Conservation (phyloP, 2,329 filamentous ascomycete species). For the Calycina marina region DNA sequence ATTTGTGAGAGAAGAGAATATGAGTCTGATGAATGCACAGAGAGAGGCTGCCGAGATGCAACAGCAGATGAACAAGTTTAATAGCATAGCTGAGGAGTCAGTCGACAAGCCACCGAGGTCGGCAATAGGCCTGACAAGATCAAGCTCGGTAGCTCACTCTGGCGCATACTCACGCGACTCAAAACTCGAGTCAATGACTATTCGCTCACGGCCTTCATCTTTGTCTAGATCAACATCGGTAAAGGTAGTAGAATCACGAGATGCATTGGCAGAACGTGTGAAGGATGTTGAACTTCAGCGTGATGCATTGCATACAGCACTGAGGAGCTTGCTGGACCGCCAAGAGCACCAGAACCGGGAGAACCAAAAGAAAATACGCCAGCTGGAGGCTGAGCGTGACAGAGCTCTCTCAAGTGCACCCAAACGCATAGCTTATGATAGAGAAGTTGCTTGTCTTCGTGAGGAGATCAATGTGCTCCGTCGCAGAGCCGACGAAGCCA, state of each 20-base stretch:
- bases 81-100: slow-evolving; percentile 45
- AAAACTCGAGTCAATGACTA: slow-evolving; percentile 4
- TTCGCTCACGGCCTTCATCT: slow-evolving; percentile 21
- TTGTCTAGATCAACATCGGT: slow-evolving; percentile 44
- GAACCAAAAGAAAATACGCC: slow-evolving; percentile 64
- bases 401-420: slow-evolving; percentile 55
- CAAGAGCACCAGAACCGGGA: slow-evolving; percentile 76
- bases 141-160: slow-evolving; percentile 50
- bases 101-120: slow-evolving; percentile 14
- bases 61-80: slow-evolving; percentile 33
- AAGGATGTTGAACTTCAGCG: slow-evolving; percentile 91
- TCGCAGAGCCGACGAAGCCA: slow-evolving; percentile 77
- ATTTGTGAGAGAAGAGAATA: slow-evolving; percentile 51
- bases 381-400: slow-evolving; percentile 66
- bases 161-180: too few relatives aligned
- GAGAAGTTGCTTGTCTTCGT: slow-evolving; percentile 65
- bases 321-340: slow-evolving; percentile 73
- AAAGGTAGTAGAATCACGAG: slow-evolving; percentile 35
- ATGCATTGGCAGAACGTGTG: slow-evolving; percentile 60
- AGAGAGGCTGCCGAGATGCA: slow-evolving; percentile 32
- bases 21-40: slow-evolving; percentile 30
- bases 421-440: slow-evolving; percentile 65
- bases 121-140: slow-evolving; percentile 40
- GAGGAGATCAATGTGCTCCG: slow-evolving; percentile 76
- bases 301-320: slow-evolving; percentile 76